Evolutionary conservation across 768 basidiomycete genomes (phyloP).

Genomic region (Cystobasidium ongulense): DNA sequence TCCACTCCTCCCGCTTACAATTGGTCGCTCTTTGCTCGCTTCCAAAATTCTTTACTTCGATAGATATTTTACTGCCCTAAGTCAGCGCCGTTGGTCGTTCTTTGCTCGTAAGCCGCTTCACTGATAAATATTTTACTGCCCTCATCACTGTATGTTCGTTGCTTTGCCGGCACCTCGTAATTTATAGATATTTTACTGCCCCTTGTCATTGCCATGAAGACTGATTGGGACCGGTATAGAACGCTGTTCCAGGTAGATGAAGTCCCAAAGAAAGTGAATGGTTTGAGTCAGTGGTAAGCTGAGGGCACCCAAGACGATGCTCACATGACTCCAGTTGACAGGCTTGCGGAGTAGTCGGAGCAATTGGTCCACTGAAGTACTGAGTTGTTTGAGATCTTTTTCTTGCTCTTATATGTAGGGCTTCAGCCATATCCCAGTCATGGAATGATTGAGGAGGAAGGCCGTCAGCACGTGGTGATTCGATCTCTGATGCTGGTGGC

Average conservation of each 20-base stretch:
- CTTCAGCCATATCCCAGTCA: background rate
- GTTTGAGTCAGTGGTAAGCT: no score
- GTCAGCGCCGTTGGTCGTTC: background rate
- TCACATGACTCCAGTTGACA: background rate
- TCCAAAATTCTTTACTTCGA: background rate
- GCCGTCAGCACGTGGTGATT: no score
- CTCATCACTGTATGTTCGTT: background rate
- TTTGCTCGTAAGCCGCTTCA: background rate
- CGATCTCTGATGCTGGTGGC: no score
- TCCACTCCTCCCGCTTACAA: background rate
- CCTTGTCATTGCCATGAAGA: no score
- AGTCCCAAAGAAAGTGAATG: no score
- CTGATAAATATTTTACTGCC: background rate
- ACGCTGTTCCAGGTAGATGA: no score
- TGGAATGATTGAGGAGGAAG: background rate
- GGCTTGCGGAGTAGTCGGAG: background rate
- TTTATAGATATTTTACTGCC: background rate
- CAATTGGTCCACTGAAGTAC: background rate
- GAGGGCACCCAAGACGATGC: background rate
- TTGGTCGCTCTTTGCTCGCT: background rate
- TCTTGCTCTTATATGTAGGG: background rate
- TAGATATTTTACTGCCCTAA: background rate
- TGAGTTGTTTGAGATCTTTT: background rate
- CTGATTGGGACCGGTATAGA: no score
- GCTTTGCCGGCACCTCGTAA: background rate